A percentile compares a stretch with the other conserved stretches of the same genome.
phyloP scores from a whole-genome alignment of 148 eudicot species.

The Mesembryanthemum crystallinum region DNA sequence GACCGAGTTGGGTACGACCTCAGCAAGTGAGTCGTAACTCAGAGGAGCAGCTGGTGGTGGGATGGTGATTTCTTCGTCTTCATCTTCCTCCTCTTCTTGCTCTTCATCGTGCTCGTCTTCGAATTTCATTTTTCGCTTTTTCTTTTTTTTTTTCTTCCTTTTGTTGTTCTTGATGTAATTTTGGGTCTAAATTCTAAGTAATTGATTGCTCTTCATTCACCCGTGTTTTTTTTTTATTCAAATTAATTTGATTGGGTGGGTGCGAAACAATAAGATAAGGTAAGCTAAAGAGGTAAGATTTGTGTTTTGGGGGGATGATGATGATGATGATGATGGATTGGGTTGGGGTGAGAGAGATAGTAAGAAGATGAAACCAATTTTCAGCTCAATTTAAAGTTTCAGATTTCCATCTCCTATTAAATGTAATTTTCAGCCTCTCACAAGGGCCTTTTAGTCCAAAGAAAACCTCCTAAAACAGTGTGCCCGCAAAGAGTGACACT shows the following conservation, averaged over 20 bases:
- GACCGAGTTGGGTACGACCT: constrained; percentile 10
- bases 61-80: constrained; percentile 35
- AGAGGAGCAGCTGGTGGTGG: constrained; percentile 24
- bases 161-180: background rate
- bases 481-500: too few species aligned
- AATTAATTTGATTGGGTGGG: background rate
- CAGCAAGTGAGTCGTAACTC: constrained; percentile 27
- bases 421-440: too few species aligned
- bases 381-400: too few species aligned
- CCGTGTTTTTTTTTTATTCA: background rate
- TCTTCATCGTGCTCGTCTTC: constrained; percentile 58
- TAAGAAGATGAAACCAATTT: too few species aligned
- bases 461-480: too few species aligned
- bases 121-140: constrained; percentile 41
- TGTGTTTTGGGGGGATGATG: constrained; percentile 26
- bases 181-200: too few species aligned
- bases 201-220: background rate
- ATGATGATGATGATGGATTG: constrained; percentile 9
- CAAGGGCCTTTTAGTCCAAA: too few species aligned
- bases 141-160: background rate
- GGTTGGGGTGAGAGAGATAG: too few species aligned
- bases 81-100: constrained; percentile 46
- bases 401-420: too few species aligned
- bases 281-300: constrained; percentile 18
- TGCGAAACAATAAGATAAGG: background rate